These are phyloP conservation scores for Coemansia sp. DNA, from an alignment of 192 early-diverging fungal species.

Conservation along the genomic window DNA sequence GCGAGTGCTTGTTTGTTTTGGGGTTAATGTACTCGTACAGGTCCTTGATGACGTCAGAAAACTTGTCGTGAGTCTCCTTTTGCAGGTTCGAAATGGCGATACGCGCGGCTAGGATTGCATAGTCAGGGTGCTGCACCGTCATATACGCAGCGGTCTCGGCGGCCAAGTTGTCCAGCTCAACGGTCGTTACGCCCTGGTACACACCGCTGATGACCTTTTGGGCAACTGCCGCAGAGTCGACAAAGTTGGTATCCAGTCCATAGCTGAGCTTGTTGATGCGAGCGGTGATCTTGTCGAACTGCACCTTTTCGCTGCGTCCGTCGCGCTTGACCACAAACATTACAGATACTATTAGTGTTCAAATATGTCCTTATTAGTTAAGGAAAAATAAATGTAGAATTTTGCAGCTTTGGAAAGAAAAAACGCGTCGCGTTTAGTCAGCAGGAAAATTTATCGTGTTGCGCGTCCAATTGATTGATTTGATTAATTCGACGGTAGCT, in stretches of 20 bases:
- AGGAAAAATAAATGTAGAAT: neutral
- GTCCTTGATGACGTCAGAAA: constrained; percentile 83
- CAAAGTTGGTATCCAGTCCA: constrained; percentile 88
- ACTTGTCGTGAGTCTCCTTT: constrained; percentile 77
- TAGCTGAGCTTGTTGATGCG: constrained; percentile 94
- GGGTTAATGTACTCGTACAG: constrained; percentile 88
- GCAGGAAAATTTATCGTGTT: no score
- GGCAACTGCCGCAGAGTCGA: constrained; percentile 84
- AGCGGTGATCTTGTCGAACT: constrained; percentile 94
- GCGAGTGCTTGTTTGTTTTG: constrained; percentile 79
- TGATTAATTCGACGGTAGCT: no score
- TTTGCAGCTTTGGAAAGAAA: no score
- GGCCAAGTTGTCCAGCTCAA: constrained; percentile 95
- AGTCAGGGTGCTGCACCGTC: constrained; percentile 93
- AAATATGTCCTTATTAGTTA: neutral
- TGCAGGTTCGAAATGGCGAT: constrained; percentile 95
- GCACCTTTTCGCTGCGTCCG: constrained; percentile 88
- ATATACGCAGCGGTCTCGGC: constrained; percentile 89
- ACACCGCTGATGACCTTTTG: constrained; percentile 95
- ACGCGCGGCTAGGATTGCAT: constrained; percentile 92
- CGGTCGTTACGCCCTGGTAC: constrained; percentile 95
- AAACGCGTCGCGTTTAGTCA: no score
- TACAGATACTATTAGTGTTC: neutral
- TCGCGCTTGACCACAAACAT: constrained; percentile 60
- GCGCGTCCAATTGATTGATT: no score